Conservation (phyloP, 2,329 filamentous ascomycete genomes). For the Passalora sequoiae region DNA sequence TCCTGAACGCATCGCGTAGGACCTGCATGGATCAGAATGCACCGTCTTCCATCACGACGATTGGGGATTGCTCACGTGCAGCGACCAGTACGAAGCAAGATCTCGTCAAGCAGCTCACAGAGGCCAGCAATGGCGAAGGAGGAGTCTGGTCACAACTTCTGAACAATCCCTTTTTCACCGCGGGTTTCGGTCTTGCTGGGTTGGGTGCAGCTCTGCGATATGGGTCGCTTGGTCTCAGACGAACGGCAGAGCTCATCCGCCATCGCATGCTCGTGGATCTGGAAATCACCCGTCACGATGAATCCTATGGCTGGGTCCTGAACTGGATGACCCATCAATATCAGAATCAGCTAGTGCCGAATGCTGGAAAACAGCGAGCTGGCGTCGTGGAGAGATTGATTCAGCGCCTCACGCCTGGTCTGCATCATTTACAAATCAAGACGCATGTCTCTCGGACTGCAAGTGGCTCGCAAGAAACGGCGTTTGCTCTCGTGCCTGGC, state of each 20-base stretch:
- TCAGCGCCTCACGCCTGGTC: slow-evolving; percentile 53
- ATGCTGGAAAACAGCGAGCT: slow-evolving; percentile 24
- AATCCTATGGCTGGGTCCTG: slow-evolving; percentile 89
- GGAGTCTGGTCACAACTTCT: slow-evolving; percentile 44
- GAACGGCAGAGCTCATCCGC: slow-evolving; percentile 68
- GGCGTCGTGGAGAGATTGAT: slow-evolving; percentile 51
- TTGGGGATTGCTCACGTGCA: no score
- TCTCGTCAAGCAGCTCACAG: slow-evolving; percentile 37
- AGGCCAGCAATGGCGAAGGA: slow-evolving; percentile 32
- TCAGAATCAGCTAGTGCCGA: slow-evolving; percentile 38
- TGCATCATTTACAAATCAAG: slow-evolving; percentile 61
- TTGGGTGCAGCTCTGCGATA: slow-evolving; percentile 77
- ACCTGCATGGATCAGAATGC: slow-evolving; percentile 36
- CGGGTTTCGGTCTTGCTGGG: slow-evolving; percentile 80
- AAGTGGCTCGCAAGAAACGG: slow-evolving; percentile 66
- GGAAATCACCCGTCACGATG: slow-evolving; percentile 90
- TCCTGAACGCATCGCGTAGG: no score
- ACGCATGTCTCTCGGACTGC: slow-evolving; percentile 58
- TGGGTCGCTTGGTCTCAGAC: slow-evolving; percentile 69
- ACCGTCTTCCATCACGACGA: slow-evolving; percentile 16
- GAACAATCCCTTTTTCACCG: slow-evolving; percentile 51
- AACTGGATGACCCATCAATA: slow-evolving; percentile 76
- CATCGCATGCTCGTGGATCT: slow-evolving; percentile 88
- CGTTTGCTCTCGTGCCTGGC: slow-evolving; percentile 84
- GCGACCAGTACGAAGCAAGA: slow-evolving; percentile 22